Percentiles rank a stretch among this genome's conserved stretches.
Conservation (phyloP, 164 flowering plant species). For the Macadamia tetraphylla region DNA sequence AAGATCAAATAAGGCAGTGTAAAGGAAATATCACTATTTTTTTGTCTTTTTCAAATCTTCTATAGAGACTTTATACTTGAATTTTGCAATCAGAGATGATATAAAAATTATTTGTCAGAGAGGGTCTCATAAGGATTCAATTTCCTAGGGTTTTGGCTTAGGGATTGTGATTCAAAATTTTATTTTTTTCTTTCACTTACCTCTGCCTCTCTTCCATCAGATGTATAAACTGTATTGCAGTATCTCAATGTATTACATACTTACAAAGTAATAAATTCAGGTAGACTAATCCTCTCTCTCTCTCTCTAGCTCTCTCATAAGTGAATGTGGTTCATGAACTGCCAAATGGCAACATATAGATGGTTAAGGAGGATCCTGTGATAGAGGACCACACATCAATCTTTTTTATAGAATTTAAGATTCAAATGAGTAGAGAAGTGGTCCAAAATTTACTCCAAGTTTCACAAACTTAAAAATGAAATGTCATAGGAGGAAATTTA, state of each 20-base stretch:
- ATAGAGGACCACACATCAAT: no score
- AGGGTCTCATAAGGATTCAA: background rate
- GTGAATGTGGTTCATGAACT: no score
- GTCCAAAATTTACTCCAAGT: no score
- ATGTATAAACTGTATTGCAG: constrained; percentile 9
- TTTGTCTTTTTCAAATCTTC: background rate
- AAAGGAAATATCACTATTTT: background rate
- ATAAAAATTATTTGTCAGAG: background rate
- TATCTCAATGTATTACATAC: background rate
- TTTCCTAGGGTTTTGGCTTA: background rate
- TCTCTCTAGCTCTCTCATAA: no score
- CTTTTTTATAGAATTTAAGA: no score
- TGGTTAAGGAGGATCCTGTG: no score
- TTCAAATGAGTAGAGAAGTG: no score
- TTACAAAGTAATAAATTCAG: background rate
- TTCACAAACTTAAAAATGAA: no score
- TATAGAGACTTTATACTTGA: background rate
- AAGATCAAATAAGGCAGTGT: no score
- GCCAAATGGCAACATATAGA: no score
- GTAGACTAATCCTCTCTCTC: no score
- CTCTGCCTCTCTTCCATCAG: background rate
- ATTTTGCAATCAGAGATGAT: constrained; percentile 6
- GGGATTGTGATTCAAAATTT: background rate
- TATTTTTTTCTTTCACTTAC: background rate
- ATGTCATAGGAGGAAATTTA: no score